Evolutionary conservation across 805 yeast species (phyloP).

Genomic region (Barnettozyma siamensis): DNA sequence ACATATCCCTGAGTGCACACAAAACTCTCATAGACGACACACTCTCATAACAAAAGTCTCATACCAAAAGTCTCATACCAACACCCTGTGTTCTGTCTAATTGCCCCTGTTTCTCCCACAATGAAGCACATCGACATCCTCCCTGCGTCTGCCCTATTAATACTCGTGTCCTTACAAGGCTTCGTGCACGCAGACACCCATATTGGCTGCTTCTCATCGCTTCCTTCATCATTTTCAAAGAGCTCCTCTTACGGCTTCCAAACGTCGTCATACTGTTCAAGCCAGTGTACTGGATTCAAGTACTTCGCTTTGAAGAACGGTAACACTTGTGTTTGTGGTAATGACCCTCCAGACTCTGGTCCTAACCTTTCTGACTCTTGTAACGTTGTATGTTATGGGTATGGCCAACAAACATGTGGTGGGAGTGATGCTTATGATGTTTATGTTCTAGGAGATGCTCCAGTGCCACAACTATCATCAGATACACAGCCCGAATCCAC

Average conservation of each 20-base stretch:
- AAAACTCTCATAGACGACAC: not conserved
- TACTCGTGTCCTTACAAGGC: not conserved
- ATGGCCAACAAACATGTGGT: constrained; percentile 55
- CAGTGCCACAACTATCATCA: constrained; percentile 3
- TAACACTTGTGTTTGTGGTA: constrained; percentile 54
- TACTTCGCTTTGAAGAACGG: constrained; percentile 45
- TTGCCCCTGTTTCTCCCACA: too few species aligned
- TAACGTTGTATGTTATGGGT: constrained; percentile 49
- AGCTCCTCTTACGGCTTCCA: constrained; percentile 35
- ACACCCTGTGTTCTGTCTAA: too few species aligned
- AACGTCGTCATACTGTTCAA: constrained; percentile 43
- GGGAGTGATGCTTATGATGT: constrained; percentile 45
- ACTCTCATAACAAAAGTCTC: too few species aligned
- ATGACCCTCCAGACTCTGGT: constrained; percentile 31
- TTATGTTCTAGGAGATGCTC: constrained; percentile 30
- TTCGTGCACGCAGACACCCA: not conserved
- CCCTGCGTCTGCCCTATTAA: not conserved
- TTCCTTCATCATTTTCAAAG: not conserved
- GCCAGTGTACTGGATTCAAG: constrained; percentile 35
- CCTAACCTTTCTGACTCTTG: constrained; percentile 31
- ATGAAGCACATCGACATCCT: not conserved
- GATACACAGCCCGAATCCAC: too few species aligned
- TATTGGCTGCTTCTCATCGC: not conserved
- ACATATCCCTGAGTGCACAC: too few species aligned
- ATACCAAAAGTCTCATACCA: too few species aligned